Percentiles rank a stretch among this genome's conserved stretches.
Conservation (phyloP, 352 stramenopile genomes). For the Globisporangium spiculum region DNA sequence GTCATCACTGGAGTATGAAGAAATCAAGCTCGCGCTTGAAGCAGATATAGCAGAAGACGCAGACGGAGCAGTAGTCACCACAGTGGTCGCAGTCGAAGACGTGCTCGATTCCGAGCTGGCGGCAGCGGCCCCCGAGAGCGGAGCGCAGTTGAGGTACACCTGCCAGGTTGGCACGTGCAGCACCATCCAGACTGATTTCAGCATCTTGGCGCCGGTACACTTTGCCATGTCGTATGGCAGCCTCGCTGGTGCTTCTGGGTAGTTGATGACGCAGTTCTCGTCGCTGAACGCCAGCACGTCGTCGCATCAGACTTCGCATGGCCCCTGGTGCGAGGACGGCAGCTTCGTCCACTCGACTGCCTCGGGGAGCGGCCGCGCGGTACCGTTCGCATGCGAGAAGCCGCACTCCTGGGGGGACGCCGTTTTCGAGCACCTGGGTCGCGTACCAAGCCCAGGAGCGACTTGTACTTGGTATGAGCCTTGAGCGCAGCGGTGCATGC, state of each 20-base stretch:
- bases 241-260: conserved; percentile 18
- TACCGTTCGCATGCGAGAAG: conserved; percentile 33
- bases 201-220: conserved; percentile 8
- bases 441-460: conserved; percentile 41
- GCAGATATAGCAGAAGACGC: no score
- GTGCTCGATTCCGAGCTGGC: no score
- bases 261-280: conserved; percentile 40
- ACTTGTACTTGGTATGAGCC: conserved; percentile 26
- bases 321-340: conserved; percentile 30
- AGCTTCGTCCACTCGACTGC: conserved; percentile 36
- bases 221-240: conserved; percentile 43
- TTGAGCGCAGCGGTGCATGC: no score
- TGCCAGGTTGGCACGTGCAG: no score
- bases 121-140: no score
- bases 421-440: conserved; percentile 30
- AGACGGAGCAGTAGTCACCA: no score
- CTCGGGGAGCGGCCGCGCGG: conserved; percentile 29
- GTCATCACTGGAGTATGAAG: no score
- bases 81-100: no score
- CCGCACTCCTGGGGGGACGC: conserved; percentile 37
- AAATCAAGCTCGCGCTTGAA: no score
- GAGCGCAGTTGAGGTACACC: no score
- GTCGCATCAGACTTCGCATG: conserved; percentile 58
- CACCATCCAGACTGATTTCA: no score
- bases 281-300: conserved; percentile 40